Base-by-base conservation (phyloP, 1,139 yeast species). In the Debaryomycetaceae sp. region DNA sequence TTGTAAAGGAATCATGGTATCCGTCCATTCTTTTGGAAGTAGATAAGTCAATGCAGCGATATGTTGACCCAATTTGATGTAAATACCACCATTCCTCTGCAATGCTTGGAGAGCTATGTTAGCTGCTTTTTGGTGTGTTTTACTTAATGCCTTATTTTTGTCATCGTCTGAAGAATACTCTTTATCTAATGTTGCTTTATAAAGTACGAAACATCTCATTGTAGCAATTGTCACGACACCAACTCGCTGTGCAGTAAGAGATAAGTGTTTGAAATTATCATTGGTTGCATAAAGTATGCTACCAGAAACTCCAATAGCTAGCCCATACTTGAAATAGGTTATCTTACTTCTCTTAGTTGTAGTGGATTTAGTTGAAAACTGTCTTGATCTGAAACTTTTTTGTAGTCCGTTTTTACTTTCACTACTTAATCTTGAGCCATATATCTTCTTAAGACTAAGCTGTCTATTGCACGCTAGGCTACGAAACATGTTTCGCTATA, bases 61-160 rank as follows among this genome's bases (percentile, higher is more conserved):
- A 59, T 92, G 98, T 58, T 92, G 98, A 6, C 99, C 98, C 35
- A 92, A 68, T 59, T 94, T 94, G 59, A 92, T 92, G 61, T 84
- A 92, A 6, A 92, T 77, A 3, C 98, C 98, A 13, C 96, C 97
- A 55, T 92, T 92, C 29, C 70, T 73, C 52, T 88, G 92, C 31
- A 92, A 67, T 0, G 97, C 97, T 41, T 67, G 66, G 44, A 88
- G 70, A 0, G 98, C 87, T 37, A 89, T 82, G 14, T 70, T 60
- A 0, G 98, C 98, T 36, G 96, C 92, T 41, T 70, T 69, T 45
- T 70, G 61, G 59, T 92, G 98, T 41, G 75, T 67, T 35, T 71
- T 64, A 6, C 76, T 64, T 37, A 91, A 61, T 0, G 83, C 92
- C 7, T 57, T 51, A 2, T 62, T 55, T 36, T 83, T 73, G 6